phyloP scores from a whole-genome alignment of 306 rosid species.

The Chamaecrista fasciculata region DNA sequence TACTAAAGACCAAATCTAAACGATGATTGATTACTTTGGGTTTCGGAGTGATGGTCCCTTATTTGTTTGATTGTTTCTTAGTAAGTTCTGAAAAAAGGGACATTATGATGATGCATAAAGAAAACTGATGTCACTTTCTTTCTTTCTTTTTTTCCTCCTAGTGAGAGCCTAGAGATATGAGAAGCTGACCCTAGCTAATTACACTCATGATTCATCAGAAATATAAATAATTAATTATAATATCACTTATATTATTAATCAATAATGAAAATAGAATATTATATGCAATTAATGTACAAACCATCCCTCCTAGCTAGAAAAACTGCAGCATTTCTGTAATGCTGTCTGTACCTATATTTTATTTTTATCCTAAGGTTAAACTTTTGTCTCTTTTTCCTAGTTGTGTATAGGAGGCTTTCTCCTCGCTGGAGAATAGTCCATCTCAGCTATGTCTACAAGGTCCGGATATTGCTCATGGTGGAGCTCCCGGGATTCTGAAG shows the following conservation, averaged over 20 bases:
- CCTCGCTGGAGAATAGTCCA: slow-evolving; percentile 90
- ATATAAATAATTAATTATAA: slow-evolving; percentile 12
- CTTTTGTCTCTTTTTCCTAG: slow-evolving; percentile 13
- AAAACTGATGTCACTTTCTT: slow-evolving; percentile 16
- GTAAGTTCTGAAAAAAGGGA: slow-evolving; percentile 18
- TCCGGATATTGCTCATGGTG: slow-evolving; percentile 41
- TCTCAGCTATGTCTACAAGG: slow-evolving; percentile 59
- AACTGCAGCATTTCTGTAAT: slow-evolving; percentile 74
- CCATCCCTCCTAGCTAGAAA: slow-evolving; percentile 50
- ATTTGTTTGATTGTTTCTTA: not conserved
- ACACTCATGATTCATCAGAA: slow-evolving; percentile 34
- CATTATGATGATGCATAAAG: not conserved
- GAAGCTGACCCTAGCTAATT: not conserved
- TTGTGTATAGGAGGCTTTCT: slow-evolving; percentile 87
- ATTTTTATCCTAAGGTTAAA: slow-evolving; percentile 25
- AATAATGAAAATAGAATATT: slow-evolving; percentile 34
- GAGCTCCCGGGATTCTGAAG: slow-evolving; percentile 27
- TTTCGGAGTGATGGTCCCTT: slow-evolving; percentile 17
- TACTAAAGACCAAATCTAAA: slow-evolving; percentile 20
- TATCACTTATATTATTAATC: slow-evolving; percentile 9
- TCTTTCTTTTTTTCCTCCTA: no score
- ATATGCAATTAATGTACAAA: slow-evolving; percentile 50
- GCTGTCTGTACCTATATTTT: slow-evolving; percentile 43
- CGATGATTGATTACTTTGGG: slow-evolving; percentile 13
- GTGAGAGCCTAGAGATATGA: not conserved